These are phyloP conservation scores for Tulasnella sp. DNA, from an alignment of 768 basidiomycete genomes.

Conservation along the genomic window DNA sequence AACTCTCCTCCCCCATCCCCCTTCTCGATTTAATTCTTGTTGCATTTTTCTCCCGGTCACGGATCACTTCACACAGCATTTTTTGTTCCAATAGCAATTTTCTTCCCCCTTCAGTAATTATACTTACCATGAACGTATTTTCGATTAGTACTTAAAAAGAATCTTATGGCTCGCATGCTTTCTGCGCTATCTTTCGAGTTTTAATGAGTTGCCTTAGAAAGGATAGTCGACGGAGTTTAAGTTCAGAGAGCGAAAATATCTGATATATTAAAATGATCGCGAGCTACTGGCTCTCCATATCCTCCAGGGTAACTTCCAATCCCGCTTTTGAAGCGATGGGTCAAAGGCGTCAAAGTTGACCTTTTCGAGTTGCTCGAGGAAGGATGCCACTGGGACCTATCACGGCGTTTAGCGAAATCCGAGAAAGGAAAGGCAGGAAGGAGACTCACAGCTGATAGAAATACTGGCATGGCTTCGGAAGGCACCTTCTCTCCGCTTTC, in stretches of 20 bases:
- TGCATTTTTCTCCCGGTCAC: neutral
- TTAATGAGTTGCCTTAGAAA: too few species aligned
- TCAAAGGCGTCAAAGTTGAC: slow-evolving; percentile 67
- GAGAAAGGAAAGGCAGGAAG: neutral
- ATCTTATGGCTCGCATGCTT: neutral
- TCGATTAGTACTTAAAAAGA: neutral
- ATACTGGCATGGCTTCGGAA: slow-evolving; percentile 55
- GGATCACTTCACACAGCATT: neutral
- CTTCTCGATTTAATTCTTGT: neutral
- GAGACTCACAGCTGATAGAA: slow-evolving; percentile 58
- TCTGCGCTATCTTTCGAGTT: too few species aligned
- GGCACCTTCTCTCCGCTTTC: slow-evolving; percentile 43
- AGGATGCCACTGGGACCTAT: slow-evolving; percentile 60
- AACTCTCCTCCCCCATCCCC: neutral
- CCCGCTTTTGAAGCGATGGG: slow-evolving; percentile 51
- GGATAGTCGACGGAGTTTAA: too few species aligned
- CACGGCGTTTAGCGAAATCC: neutral
- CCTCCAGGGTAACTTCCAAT: slow-evolving; percentile 72
- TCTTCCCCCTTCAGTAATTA: neutral
- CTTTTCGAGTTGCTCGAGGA: slow-evolving; percentile 58
- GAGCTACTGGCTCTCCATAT: slow-evolving; percentile 41
- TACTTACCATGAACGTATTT: neutral
- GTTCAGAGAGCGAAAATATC: neutral
- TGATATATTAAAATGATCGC: slow-evolving; percentile 15
- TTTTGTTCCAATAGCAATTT: neutral